phyloP scores from a whole-genome alignment of 2,329 filamentous ascomycete species.

The Fusarium drepaniforme region DNA sequence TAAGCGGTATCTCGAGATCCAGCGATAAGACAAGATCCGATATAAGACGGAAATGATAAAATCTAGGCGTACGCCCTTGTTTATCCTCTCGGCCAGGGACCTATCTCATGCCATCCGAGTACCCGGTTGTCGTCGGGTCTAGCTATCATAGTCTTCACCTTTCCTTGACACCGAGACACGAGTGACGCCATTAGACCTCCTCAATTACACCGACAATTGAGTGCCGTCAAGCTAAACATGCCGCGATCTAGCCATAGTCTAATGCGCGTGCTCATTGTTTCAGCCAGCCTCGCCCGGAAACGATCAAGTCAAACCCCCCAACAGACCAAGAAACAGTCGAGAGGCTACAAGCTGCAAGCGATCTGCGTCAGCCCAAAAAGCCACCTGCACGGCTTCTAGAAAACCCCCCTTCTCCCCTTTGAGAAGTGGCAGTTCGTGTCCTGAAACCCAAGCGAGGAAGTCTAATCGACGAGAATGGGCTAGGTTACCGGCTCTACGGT shows the following conservation, averaged over 20 bases:
- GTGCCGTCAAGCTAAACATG: neutral
- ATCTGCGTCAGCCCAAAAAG: slow-evolving; percentile 11
- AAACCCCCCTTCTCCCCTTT: neutral
- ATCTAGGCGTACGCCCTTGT: neutral
- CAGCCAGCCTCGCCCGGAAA: neutral
- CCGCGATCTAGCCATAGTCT: neutral
- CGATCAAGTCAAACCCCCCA: neutral
- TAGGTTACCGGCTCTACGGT: slow-evolving; percentile 40
- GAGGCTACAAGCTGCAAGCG: neutral
- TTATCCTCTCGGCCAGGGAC: neutral
- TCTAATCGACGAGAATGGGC: slow-evolving; percentile 27
- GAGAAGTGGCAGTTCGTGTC: slow-evolving; percentile 27
- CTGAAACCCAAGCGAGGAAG: slow-evolving; percentile 34
- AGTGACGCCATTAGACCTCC: neutral
- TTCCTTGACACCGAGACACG: neutral
- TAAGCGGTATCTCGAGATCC: neutral
- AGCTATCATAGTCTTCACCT: neutral
- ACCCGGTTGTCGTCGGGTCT: neutral
- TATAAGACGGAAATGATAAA: neutral
- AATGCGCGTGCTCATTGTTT: neutral
- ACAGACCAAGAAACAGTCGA: neutral
- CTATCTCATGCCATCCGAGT: neutral
- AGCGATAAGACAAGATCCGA: neutral
- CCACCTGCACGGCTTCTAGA: slow-evolving; percentile 4
- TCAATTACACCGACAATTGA: neutral